Conservation (phyloP, 2,329 filamentous ascomycete species). For the Sporothrix luriei region DNA sequence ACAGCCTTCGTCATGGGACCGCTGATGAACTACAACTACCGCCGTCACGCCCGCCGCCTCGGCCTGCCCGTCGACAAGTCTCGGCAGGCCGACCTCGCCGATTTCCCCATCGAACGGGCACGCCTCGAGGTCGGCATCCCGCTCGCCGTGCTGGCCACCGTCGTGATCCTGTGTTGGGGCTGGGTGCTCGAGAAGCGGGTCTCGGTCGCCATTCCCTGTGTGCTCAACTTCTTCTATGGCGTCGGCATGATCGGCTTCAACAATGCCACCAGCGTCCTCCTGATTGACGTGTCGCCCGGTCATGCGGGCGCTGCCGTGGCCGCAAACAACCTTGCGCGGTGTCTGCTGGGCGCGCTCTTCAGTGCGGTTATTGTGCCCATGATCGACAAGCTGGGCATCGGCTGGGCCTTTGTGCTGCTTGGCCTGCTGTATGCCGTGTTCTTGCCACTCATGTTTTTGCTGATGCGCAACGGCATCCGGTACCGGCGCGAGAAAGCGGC, state of each 20-base stretch:
- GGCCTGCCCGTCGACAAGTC: slow-evolving; percentile 58
- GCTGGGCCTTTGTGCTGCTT: slow-evolving; percentile 49
- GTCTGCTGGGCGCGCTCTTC: slow-evolving; percentile 57
- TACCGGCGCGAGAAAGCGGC: slow-evolving; percentile 45
- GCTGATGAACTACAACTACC: slow-evolving; percentile 68
- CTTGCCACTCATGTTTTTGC: slow-evolving; percentile 46
- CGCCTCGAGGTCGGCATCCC: slow-evolving; percentile 55
- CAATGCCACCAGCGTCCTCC: slow-evolving; percentile 55
- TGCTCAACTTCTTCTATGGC: slow-evolving; percentile 53
- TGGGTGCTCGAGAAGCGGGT: slow-evolving; percentile 53
- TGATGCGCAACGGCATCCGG: slow-evolving; percentile 49
- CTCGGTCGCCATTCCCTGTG: slow-evolving; percentile 52
- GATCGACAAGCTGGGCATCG: slow-evolving; percentile 53
- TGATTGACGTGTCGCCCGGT: slow-evolving; percentile 59
- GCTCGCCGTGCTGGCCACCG: slow-evolving; percentile 54
- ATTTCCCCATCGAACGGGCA: slow-evolving; percentile 57
- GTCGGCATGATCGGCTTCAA: slow-evolving; percentile 57
- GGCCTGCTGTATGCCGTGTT: slow-evolving; percentile 48
- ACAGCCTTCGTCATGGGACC: slow-evolving; percentile 54
- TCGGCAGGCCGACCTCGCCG: slow-evolving; percentile 53
- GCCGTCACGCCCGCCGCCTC: slow-evolving; percentile 58
- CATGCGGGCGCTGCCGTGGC: slow-evolving; percentile 58
- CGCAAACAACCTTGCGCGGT: slow-evolving; percentile 59
- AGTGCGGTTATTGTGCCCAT: slow-evolving; percentile 57
- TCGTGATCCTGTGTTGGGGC: slow-evolving; percentile 54